These are phyloP conservation scores for Elsinoe batatas DNA, from an alignment of 2,329 filamentous ascomycete genomes.

Conservation along the genomic window DNA sequence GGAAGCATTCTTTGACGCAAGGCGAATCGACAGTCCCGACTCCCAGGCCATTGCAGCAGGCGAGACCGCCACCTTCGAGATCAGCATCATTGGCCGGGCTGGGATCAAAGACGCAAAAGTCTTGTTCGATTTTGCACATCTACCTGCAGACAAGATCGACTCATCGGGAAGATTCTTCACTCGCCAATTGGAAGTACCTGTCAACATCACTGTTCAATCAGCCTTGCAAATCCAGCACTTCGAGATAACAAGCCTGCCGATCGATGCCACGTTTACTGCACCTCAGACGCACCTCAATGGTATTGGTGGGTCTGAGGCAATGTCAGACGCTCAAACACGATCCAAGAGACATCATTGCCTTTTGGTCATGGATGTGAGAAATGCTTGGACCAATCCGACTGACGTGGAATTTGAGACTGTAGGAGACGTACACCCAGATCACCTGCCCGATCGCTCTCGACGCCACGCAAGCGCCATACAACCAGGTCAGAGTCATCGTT, in stretches of 20 bases:
- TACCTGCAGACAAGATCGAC: constrained; percentile 61
- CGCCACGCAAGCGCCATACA: constrained; percentile 31
- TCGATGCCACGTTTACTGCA: constrained; percentile 49
- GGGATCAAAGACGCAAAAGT: constrained; percentile 43
- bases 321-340: not conserved
- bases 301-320: not conserved
- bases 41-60: constrained; percentile 44
- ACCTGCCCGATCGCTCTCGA: not conserved
- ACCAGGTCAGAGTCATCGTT: constrained; percentile 55
- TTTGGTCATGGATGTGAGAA: constrained; percentile 72
- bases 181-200: constrained; percentile 66
- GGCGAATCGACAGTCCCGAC: constrained; percentile 38
- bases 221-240: constrained; percentile 74
- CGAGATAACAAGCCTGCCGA: constrained; percentile 65
- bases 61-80: constrained; percentile 17
- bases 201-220: constrained; percentile 85
- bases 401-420: constrained; percentile 49
- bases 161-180: constrained; percentile 70
- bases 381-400: constrained; percentile 78
- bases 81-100: constrained; percentile 69
- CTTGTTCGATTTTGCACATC: constrained; percentile 41
- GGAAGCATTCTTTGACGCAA: constrained; percentile 46
- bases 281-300: not conserved
- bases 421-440: not conserved
- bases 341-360: constrained; percentile 59